Evolutionary conservation across 2,329 filamentous ascomycete genomes (phyloP).

Genomic region (Dryadomyces quercivorus): DNA sequence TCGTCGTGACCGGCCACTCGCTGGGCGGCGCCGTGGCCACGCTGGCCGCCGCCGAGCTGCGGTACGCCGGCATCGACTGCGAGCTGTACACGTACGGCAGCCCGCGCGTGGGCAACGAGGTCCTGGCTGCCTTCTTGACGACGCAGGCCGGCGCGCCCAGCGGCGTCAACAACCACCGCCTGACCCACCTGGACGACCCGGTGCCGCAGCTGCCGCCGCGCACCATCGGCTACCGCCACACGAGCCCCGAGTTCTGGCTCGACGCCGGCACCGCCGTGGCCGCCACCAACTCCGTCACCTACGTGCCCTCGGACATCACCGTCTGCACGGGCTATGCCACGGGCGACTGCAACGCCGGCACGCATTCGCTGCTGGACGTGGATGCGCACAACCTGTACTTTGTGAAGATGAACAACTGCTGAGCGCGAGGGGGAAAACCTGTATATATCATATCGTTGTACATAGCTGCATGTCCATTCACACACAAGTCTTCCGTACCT

Average conservation of each 20-base stretch:
- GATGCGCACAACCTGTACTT: slow-evolving; percentile 38
- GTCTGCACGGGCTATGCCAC: slow-evolving; percentile 37
- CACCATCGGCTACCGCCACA: slow-evolving; percentile 47
- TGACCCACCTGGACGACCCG: slow-evolving; percentile 56
- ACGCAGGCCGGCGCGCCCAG: slow-evolving; percentile 21
- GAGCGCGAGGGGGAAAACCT: not conserved
- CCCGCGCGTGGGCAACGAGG: slow-evolving; percentile 50
- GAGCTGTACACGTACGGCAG: slow-evolving; percentile 57
- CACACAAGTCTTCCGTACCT: no score
- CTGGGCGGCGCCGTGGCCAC: slow-evolving; percentile 54
- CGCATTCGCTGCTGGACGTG: slow-evolving; percentile 25
- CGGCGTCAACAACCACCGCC: slow-evolving; percentile 40
- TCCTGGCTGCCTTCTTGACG: slow-evolving; percentile 40
- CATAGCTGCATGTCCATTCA: no score
- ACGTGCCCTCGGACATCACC: slow-evolving; percentile 26
- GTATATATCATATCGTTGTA: not conserved
- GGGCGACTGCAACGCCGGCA: slow-evolving; percentile 37
- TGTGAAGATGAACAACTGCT: slow-evolving; percentile 28
- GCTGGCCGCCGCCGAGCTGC: slow-evolving; percentile 44
- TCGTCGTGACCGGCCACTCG: slow-evolving; percentile 55
- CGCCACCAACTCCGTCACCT: slow-evolving; percentile 15
- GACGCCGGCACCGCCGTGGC: slow-evolving; percentile 20
- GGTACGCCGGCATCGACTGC: slow-evolving; percentile 29
- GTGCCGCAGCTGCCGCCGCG: slow-evolving; percentile 53
- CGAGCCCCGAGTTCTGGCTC: slow-evolving; percentile 59